Conservation (phyloP, 495 filamentous ascomycete species). For the Massariosphaeria phaeospora region DNA sequence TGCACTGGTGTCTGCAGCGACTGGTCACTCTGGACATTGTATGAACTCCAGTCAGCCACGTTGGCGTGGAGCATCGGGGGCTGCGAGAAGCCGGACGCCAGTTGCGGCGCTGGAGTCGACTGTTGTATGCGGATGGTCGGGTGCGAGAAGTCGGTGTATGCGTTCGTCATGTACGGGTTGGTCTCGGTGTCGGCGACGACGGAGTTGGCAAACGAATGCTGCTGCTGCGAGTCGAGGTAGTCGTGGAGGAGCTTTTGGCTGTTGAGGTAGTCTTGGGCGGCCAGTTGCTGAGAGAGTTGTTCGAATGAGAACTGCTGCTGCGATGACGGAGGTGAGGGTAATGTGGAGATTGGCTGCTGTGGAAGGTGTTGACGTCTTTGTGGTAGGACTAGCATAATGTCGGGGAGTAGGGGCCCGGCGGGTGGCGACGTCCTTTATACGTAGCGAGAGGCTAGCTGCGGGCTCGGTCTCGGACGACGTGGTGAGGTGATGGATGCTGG, state of each 20-base stretch:
- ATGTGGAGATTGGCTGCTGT: slow-evolving; percentile 13
- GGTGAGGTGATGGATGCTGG: slow-evolving; percentile 34
- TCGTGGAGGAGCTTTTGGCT: slow-evolving; percentile 26
- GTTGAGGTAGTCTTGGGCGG: slow-evolving; percentile 18
- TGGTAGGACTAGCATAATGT: slow-evolving; percentile 30
- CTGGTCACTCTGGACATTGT: slow-evolving; percentile 24
- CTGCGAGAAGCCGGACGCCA: slow-evolving; percentile 21
- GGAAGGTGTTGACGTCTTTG: slow-evolving; percentile 29
- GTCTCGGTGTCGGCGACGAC: slow-evolving; percentile 13
- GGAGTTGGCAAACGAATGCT: slow-evolving; percentile 15
- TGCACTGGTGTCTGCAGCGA: slow-evolving; percentile 25
- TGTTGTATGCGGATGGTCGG: slow-evolving; percentile 36
- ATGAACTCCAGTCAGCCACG: slow-evolving; percentile 24
- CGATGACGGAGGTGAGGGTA: slow-evolving; percentile 26
- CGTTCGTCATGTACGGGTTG: slow-evolving; percentile 32
- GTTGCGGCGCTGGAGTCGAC: slow-evolving; percentile 33
- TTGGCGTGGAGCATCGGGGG: slow-evolving; percentile 18
- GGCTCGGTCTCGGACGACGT: slow-evolving; percentile 6
- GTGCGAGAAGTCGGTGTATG: slow-evolving; percentile 29
- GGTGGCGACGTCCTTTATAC: slow-evolving; percentile 32
- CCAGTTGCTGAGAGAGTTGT: slow-evolving; percentile 18
- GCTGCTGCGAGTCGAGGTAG: slow-evolving; percentile 32
- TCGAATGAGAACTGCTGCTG: slow-evolving; percentile 19
- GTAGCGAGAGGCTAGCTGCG: slow-evolving; percentile 20
- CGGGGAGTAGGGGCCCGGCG: slow-evolving; percentile 16